Base-by-base conservation (phyloP, 805 yeast species). In the Candida manassasensis region DNA sequence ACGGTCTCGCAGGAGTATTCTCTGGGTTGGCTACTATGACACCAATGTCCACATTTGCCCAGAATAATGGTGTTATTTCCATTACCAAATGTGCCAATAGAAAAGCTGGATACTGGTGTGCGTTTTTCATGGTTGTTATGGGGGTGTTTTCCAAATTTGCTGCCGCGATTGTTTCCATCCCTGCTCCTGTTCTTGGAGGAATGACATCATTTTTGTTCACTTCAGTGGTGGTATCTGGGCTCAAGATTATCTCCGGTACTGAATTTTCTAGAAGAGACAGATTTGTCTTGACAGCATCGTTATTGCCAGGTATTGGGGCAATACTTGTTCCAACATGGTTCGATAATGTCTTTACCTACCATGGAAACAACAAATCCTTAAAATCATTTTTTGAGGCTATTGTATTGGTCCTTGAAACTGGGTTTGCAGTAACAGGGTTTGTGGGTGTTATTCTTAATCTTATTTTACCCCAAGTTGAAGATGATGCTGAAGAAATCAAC, bases 61-160 rank as follows among this genome's bases (percentile, higher is more conserved):
- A 88, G 62, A 89, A 89, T 63, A 89, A 89, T 57, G 96, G 96
- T 69, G 96, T 88, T 39, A 87, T 88, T 46, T 81, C 95, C 27
- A 72, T 89, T 57, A 89, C 96, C 32, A 86, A 85, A 57, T 87
- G 96, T 64, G 96, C 96, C 32, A 80, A 85, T 50, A 75, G 94
- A 63, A 68, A 73, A 33, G 86, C 76, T 17, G 97, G 93, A 26
- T 79, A 77, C 58, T 82, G 85, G 77, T 76, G 84, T 63, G 81
- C 85, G 43, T 75, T 85, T 67, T 85, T 84, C 69, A 64, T 88
- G 45, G 52, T 88, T 37, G 57, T 88, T 41, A 86, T 88, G 95
- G 97, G 97, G 27, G 62, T 88, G 27, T 84, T 88, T 54, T 72
- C 94, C 40, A 84, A 85, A 59, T 85, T 85, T 56, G 88, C 89